phyloP scores from a whole-genome alignment of 2,329 filamentous ascomycete genomes.

The Paramyrothecium roridum region DNA sequence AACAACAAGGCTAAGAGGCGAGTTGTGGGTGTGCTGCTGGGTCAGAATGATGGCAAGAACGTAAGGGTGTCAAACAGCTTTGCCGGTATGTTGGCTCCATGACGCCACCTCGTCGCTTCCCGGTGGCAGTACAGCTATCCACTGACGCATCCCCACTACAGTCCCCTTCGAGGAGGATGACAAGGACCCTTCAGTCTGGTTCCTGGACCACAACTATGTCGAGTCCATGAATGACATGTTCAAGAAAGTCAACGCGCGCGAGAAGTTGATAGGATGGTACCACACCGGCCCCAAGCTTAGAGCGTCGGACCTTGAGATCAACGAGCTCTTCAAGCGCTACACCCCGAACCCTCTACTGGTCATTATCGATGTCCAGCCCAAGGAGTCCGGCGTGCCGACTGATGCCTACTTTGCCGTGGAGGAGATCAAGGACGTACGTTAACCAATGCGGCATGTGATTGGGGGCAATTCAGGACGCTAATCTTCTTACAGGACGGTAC shows the following conservation, averaged over 20 bases:
- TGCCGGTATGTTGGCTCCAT: constrained; percentile 62
- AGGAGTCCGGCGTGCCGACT: constrained; percentile 94
- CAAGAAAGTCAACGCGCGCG: constrained; percentile 98
- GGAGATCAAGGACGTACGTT: constrained; percentile 94
- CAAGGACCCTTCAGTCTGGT: constrained; percentile 98
- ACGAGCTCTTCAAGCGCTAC: constrained; percentile 99
- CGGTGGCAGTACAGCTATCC: not conserved
- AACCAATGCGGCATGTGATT: not conserved
- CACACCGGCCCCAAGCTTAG: constrained; percentile 96
- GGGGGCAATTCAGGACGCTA: constrained; percentile 6
- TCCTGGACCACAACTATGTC: constrained; percentile 98
- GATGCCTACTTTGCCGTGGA: constrained; percentile 99
- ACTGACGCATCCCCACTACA: constrained; percentile 33
- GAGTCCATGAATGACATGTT: constrained; percentile 99
- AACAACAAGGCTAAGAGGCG: constrained; percentile 84
- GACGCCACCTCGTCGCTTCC: constrained; percentile 3
- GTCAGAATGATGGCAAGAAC: constrained; percentile 93
- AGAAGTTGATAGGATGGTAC: constrained; percentile 99
- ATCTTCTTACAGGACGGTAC: constrained; percentile 73
- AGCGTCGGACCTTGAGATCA: constrained; percentile 97
- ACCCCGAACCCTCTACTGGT: constrained; percentile 93
- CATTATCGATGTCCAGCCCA: constrained; percentile 97
- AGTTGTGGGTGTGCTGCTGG: constrained; percentile 90
- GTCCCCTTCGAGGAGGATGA: constrained; percentile 99
- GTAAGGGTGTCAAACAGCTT: constrained; percentile 99